These are phyloP conservation scores for Geotrichum restrictum DNA, from an alignment of 1,139 yeast genomes.

Conservation along the genomic window DNA sequence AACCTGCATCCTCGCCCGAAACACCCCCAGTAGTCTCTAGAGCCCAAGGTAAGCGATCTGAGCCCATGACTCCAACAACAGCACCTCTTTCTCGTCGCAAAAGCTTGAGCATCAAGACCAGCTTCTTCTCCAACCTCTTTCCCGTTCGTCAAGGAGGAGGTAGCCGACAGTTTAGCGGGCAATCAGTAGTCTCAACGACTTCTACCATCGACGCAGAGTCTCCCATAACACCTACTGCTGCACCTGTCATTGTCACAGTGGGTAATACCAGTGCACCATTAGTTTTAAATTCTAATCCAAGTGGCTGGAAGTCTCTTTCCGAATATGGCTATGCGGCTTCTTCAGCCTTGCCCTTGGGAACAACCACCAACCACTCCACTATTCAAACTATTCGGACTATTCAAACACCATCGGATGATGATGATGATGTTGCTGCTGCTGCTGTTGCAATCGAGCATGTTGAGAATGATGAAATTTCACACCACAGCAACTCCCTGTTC, in stretches of 20 bases:
- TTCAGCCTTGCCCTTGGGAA: constrained; percentile 3
- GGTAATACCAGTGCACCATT: not conserved
- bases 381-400: no score
- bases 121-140: constrained; percentile 8
- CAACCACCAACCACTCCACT: no score
- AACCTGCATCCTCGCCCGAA: constrained; percentile 2
- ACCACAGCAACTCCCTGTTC: no score
- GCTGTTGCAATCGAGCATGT: no score
- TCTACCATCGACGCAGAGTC: constrained; percentile 12
- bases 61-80: constrained; percentile 1
- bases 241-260: not conserved
- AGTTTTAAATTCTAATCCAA: not conserved
- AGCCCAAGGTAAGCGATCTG: not conserved
- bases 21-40: not conserved
- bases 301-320: not conserved
- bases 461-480: no score
- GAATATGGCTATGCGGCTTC: not conserved
- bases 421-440: no score
- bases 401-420: no score
- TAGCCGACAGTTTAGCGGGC: constrained; percentile 10
- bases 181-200: constrained; percentile 6
- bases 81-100: constrained; percentile 4
- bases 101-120: constrained; percentile 9
- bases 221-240: constrained; percentile 8
- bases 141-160: not conserved